These are phyloP conservation scores for Ustilago bromivora DNA, from an alignment of 1,284 basidiomycete species.

Conservation along the genomic window DNA sequence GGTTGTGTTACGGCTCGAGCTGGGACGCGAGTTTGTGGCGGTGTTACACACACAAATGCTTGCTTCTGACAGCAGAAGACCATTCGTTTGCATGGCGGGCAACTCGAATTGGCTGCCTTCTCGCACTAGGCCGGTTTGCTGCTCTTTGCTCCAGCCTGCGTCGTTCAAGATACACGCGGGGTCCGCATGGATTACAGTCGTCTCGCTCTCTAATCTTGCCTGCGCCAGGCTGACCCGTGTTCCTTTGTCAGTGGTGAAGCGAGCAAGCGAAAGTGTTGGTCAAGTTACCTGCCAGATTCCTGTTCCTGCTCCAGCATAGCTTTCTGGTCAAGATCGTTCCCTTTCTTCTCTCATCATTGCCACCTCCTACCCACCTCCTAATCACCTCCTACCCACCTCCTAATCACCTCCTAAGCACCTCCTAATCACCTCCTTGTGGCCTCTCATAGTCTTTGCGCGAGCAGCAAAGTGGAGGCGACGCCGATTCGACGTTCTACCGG, in stretches of 20 bases:
- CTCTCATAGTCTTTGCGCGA: not conserved
- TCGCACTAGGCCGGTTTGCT: not conserved
- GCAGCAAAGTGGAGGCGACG: not conserved
- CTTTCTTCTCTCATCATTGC: not conserved
- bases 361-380: not conserved
- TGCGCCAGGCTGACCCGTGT: not conserved
- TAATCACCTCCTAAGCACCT: too few species aligned
- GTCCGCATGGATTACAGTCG: not conserved
- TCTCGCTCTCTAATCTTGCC: not conserved
- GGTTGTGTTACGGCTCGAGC: not conserved
- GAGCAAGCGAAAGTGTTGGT: conserved; percentile 1
- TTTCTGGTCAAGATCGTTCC: not conserved
- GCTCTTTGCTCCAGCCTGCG: not conserved
- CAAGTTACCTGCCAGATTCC: not conserved
- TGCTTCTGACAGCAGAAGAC: conserved; percentile 2
- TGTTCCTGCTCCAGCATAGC: not conserved
- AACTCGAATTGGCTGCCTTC: too few species aligned
- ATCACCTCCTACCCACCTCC: too few species aligned
- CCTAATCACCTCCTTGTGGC: not conserved
- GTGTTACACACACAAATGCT: not conserved
- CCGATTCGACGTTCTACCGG: not conserved
- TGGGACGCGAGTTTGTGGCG: not conserved
- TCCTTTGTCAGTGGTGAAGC: not conserved
- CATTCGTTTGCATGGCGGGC: not conserved
- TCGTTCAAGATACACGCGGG: conserved; percentile 1